A percentile compares a stretch with the other conserved stretches of the same genome.
Evolutionary conservation across 192 early-diverging fungal species (phyloP).

Genomic region (Diversispora epigaea): DNA sequence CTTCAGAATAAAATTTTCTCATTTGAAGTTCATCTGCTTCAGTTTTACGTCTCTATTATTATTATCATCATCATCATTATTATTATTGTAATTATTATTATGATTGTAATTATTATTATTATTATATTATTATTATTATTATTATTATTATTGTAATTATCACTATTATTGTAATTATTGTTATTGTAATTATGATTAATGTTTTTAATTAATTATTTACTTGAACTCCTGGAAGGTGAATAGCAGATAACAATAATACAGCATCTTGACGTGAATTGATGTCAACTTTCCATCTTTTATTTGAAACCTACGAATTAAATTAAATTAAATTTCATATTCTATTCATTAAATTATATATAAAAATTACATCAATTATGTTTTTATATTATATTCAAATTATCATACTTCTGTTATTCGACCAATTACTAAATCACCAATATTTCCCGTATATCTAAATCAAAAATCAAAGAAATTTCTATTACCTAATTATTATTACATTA

Average conservation of each 20-base stretch:
- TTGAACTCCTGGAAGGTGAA: slow-evolving; percentile 94
- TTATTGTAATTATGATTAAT: too few species aligned
- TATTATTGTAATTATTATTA: neutral
- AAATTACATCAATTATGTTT: neutral
- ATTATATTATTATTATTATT: too few species aligned
- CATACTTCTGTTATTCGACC: slow-evolving; percentile 87
- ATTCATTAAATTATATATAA: neutral
- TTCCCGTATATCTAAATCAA: slow-evolving; percentile 67
- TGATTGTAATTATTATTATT: too few species aligned
- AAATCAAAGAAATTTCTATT: too few species aligned
- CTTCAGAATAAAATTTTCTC: slow-evolving; percentile 92
- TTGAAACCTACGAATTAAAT: slow-evolving; percentile 59
- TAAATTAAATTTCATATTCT: too few species aligned
- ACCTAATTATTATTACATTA: too few species aligned
- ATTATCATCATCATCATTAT: neutral
- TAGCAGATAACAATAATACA: slow-evolving; percentile 80
- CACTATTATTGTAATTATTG: too few species aligned
- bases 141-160: too few species aligned
- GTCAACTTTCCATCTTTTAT: slow-evolving; percentile 95
- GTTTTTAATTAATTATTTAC: slow-evolving; percentile 37
- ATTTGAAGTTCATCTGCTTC: slow-evolving; percentile 97
- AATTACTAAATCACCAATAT: slow-evolving; percentile 96
- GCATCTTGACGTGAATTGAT: slow-evolving; percentile 86
- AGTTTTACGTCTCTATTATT: slow-evolving; percentile 76
- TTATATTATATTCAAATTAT: neutral